These are phyloP conservation scores for Chrysanthemum seticuspe DNA, from an alignment of 129 eudicot species.

Conservation along the genomic window DNA sequence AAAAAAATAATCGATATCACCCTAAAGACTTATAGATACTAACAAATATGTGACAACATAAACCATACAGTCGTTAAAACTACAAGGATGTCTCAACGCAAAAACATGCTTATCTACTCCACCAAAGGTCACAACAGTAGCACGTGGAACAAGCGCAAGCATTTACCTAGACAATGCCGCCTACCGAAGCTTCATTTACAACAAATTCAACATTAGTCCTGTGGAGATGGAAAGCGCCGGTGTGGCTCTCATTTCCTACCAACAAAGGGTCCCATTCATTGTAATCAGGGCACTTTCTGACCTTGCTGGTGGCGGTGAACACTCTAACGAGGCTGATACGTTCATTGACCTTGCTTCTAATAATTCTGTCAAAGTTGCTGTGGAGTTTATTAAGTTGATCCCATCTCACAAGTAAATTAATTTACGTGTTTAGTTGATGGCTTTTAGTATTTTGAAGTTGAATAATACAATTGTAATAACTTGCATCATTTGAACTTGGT, in stretches of 20 bases:
- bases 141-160: conserved; percentile 45
- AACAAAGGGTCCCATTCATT: conserved; percentile 45
- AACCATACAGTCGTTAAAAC: conserved; percentile 20
- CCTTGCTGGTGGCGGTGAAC: conserved; percentile 38
- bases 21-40: not conserved
- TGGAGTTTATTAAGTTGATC: conserved; percentile 32
- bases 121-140: conserved; percentile 37
- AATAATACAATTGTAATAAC: conserved; percentile 8
- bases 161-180: conserved; percentile 51
- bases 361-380: conserved; percentile 22
- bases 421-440: no score
- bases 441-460: no score
- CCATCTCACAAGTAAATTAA: not conserved
- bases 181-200: conserved; percentile 38
- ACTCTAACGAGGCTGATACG: conserved; percentile 26
- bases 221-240: conserved; percentile 66
- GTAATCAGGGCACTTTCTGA: conserved; percentile 54
- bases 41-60: not conserved
- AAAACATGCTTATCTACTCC: conserved; percentile 36
- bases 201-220: conserved; percentile 35
- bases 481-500: not conserved
- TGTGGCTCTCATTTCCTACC: conserved; percentile 50
- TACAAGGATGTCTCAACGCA: conserved; percentile 36
- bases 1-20: no score
- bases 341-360: conserved; percentile 20